Conservation (phyloP, 169 alveolate species). For the Plasmodium vivax region DNA sequence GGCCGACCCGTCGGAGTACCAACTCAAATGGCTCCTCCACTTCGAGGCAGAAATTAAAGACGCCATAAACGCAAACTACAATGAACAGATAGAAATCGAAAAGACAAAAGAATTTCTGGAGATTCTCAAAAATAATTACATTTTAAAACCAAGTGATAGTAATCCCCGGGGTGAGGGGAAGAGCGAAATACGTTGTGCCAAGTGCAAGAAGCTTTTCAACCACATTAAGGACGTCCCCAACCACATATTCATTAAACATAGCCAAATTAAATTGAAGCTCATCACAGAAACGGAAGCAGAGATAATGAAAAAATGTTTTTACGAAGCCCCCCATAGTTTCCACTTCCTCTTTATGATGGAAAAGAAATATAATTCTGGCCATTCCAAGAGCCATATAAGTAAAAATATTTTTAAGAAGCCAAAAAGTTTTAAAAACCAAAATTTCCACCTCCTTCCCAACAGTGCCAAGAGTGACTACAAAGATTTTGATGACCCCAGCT, state of each 20-base stretch:
- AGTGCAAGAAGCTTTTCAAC: conserved; percentile 59
- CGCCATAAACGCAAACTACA: conserved; percentile 46
- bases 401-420: conserved; percentile 18
- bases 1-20: conserved; percentile 17
- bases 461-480: conserved; percentile 23
- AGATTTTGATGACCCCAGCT: conserved; percentile 60
- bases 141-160: conserved; percentile 1
- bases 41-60: conserved; percentile 47
- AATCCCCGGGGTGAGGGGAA: not conserved
- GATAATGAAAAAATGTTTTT: conserved; percentile 56
- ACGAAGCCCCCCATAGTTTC: conserved; percentile 63
- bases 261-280: conserved; percentile 47
- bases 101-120: conserved; percentile 59
- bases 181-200: conserved; percentile 64
- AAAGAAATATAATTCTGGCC: conserved; percentile 33
- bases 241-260: conserved; percentile 63
- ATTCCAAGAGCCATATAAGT: conserved; percentile 10
- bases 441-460: conserved; percentile 35
- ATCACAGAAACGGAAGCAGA: conserved; percentile 67
- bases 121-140: conserved; percentile 24
- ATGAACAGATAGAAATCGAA: conserved; percentile 59
- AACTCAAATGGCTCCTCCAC: conserved; percentile 48
- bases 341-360: conserved; percentile 71
- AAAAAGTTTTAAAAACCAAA: conserved; percentile 36
- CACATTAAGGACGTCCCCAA: conserved; percentile 67